Base-by-base conservation (phyloP, 306 rosid species). In the Acacia melanoxylon region DNA sequence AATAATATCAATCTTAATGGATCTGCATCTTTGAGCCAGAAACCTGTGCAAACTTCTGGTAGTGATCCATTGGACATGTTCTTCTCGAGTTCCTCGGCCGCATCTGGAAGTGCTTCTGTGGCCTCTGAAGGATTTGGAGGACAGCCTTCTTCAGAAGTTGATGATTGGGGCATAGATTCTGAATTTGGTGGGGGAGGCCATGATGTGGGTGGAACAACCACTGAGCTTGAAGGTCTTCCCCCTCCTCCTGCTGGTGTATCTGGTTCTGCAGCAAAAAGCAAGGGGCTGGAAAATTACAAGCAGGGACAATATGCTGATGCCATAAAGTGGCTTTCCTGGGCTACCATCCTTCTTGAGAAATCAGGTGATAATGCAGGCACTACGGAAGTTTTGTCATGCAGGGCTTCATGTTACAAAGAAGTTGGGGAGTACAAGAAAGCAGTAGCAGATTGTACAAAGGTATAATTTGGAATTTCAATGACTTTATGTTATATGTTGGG, bases 361-460 rank as follows among this genome's bases (percentile, higher is more conserved):
- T 83, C 89, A 22, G 92, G 93, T 74, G 93, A 94, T 85, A 58
- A 17, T 65, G 87, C 87, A 15, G 88, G 86, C 49, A 5, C 87
- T 1, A 72, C 24, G 9, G 98, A 96, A 79, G 97, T 94, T 75
- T 87, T 96, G 89, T 92, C 98, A 0, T 91, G 93, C 89, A 88
- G 98, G 85, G 97, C 99, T 83, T 96, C 99, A 0, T 93, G 98
- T 90, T 96, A 87, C 85, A 96, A 96, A 86, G 99, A 93, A 86
- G 99, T 96, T 24, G 97, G 99, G 68, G 97, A 93, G 90, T 96
- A 93, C 83, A 96, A 96, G 87, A 96, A 96, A 84, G 99, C 97
- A 5, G 97, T 93, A 77, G 97, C 96, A 3, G 99, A 96, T 81
- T 96, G 99, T 89, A 87, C 98, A 31, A 91, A 89, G 99, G 98